Conservation (phyloP, 768 basidiomycete species). For the Lactarius pseudohatsudake region DNA sequence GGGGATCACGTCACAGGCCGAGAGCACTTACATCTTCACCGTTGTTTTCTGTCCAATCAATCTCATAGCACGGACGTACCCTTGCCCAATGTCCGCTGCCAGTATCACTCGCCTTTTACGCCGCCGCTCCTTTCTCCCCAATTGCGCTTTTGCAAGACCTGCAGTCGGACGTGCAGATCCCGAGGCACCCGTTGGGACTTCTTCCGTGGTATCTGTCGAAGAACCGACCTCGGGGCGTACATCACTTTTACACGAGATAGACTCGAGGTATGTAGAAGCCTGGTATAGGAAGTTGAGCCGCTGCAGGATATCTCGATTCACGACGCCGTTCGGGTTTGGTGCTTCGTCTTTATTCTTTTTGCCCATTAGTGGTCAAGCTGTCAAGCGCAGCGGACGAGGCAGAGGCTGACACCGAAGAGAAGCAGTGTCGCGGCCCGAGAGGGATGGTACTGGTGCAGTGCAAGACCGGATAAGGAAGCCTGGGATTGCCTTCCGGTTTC, state of each 20-base stretch:
- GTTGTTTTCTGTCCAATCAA: slow-evolving; percentile 72
- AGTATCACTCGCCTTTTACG: slow-evolving; percentile 35
- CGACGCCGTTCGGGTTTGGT: slow-evolving; percentile 56
- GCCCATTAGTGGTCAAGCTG: slow-evolving; percentile 46
- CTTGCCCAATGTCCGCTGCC: slow-evolving; percentile 57
- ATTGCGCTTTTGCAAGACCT: neutral
- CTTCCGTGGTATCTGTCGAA: neutral
- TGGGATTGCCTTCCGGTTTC: neutral
- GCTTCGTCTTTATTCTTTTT: slow-evolving; percentile 58
- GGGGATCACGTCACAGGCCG: neutral
- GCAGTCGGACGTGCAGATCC: neutral
- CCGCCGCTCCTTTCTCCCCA: slow-evolving; percentile 6
- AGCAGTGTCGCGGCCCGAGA: neutral
- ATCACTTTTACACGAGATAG: slow-evolving; percentile 31
- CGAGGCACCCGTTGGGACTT: neutral
- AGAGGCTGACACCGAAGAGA: neutral
- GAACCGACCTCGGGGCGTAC: neutral
- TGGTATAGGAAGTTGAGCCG: slow-evolving; percentile 86
- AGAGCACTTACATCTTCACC: slow-evolving; percentile 62
- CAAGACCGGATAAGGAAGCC: slow-evolving; percentile 4
- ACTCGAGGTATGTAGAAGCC: slow-evolving; percentile 63
- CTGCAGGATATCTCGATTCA: slow-evolving; percentile 76
- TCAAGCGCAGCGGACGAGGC: neutral
- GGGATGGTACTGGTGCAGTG: neutral
- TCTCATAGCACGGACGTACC: slow-evolving; percentile 66